phyloP scores from a whole-genome alignment of 257 asterid species.

The Galeopsis tetrahit region DNA sequence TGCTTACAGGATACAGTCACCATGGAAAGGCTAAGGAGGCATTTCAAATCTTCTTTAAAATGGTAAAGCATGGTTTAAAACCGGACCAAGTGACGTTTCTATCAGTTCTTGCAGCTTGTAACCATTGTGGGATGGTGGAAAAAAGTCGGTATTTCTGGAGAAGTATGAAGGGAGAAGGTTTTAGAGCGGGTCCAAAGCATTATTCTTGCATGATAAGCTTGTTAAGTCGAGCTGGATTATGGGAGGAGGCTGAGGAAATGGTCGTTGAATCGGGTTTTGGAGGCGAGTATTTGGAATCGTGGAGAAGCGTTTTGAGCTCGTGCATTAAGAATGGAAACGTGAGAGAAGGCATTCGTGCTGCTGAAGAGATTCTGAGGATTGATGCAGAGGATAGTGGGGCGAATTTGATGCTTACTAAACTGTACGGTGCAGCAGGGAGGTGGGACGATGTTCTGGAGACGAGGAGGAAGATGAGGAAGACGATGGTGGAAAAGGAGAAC shows the following conservation, averaged over 20 bases:
- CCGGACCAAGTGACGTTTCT: slow-evolving; percentile 77
- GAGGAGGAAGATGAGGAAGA: slow-evolving; percentile 58
- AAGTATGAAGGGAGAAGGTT: slow-evolving; percentile 56
- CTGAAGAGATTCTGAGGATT: slow-evolving; percentile 50
- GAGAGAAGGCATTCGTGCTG: slow-evolving; percentile 58
- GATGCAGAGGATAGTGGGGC: slow-evolving; percentile 61
- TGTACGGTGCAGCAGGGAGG: slow-evolving; percentile 67
- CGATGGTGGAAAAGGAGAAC: slow-evolving; percentile 48
- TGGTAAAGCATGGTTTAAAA: slow-evolving; percentile 52
- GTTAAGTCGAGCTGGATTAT: slow-evolving; percentile 72
- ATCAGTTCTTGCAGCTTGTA: slow-evolving; percentile 74
- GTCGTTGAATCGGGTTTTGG: slow-evolving; percentile 58
- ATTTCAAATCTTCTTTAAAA: slow-evolving; percentile 49
- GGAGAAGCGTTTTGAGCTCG: slow-evolving; percentile 72
- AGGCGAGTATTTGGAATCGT: slow-evolving; percentile 55
- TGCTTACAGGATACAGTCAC: slow-evolving; percentile 75
- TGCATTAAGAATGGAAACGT: slow-evolving; percentile 54
- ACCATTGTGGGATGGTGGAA: slow-evolving; percentile 74
- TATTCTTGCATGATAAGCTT: slow-evolving; percentile 73
- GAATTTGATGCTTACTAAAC: slow-evolving; percentile 52
- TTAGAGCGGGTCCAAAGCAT: slow-evolving; percentile 72
- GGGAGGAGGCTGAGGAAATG: slow-evolving; percentile 72
- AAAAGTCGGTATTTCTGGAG: slow-evolving; percentile 61
- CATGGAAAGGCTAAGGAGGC: slow-evolving; percentile 73
- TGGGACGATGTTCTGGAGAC: slow-evolving; percentile 63